Conservation (phyloP, 176 grass and related monocot species). For the Triticum urartu region DNA sequence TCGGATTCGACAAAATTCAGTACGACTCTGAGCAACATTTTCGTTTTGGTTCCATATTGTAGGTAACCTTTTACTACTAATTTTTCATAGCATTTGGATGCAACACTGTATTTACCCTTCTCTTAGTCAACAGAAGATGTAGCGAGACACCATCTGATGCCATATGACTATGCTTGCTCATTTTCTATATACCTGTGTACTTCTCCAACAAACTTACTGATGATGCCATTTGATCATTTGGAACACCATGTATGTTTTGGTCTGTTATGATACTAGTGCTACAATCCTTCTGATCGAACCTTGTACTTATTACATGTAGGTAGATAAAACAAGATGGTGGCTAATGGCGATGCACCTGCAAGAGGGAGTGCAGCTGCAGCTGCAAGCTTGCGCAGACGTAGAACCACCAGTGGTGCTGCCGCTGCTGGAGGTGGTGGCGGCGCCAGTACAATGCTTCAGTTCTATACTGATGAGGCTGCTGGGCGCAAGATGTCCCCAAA, state of each 20-base stretch:
- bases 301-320: neutral
- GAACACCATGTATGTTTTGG: neutral
- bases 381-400: constrained; percentile 4
- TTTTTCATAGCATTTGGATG: too few species aligned
- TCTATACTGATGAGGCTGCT: constrained; percentile 66
- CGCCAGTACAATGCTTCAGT: constrained; percentile 18
- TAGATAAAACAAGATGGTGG: neutral
- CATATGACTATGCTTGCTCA: neutral
- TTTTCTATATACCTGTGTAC: neutral
- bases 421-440: neutral
- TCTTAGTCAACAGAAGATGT: neutral
- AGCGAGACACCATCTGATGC: neutral
- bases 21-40: too few species aligned
- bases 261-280: neutral
- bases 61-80: too few species aligned
- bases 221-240: neutral
- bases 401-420: neutral
- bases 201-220: neutral
- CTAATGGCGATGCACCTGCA: neutral
- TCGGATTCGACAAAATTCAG: too few species aligned
- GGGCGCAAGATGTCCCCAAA: constrained; percentile 92
- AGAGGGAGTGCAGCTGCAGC: constrained; percentile 1
- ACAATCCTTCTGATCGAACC: neutral
- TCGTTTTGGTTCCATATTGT: too few species aligned
- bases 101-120: neutral